phyloP scores from a whole-genome alignment of 1,284 basidiomycete species.

The Athelia sp. region DNA sequence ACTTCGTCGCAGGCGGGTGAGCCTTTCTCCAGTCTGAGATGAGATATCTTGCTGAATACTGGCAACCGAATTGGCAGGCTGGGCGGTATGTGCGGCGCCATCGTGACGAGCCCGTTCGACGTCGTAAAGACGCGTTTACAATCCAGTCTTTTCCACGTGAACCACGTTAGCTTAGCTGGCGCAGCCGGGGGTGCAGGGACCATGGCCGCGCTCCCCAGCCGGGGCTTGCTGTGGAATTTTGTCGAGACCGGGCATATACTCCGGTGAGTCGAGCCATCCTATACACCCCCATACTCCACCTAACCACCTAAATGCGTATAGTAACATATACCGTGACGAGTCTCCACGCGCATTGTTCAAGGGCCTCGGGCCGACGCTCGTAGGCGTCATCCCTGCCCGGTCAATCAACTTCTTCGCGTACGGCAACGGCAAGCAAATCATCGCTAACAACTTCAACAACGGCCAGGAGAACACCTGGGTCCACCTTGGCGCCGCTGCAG shows the following conservation, averaged over 20 bases:
- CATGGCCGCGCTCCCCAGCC: constrained; percentile 26
- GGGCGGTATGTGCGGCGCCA: constrained; percentile 97
- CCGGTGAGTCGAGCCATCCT: constrained; percentile 49
- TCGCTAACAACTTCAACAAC: constrained; percentile 79
- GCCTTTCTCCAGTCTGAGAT: constrained; percentile 27
- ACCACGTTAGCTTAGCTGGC: constrained; percentile 39
- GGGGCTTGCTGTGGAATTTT: constrained; percentile 82
- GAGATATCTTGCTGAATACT: constrained; percentile 1
- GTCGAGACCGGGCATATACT: constrained; percentile 92
- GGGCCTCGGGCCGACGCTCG: constrained; percentile 91
- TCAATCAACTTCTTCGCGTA: constrained; percentile 99
- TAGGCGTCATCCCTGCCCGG: constrained; percentile 92
- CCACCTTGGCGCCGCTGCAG: constrained; percentile 82
- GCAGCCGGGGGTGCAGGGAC: constrained; percentile 37
- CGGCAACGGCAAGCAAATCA: constrained; percentile 92
- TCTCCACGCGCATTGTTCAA: constrained; percentile 90
- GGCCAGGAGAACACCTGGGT: constrained; percentile 83
- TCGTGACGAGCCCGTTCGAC: constrained; percentile 96
- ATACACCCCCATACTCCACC: not conserved
- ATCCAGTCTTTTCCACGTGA: constrained; percentile 80
- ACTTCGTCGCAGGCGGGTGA: constrained; percentile 84
- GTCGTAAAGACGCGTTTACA: constrained; percentile 98
- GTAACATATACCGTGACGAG: constrained; percentile 89
- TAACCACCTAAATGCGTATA: constrained; percentile 23
- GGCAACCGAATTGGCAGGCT: constrained; percentile 46